Evolutionary conservation across 139 green algal species (phyloP), one percentile per base, ranked within the genome.

Genomic region (Raphidocelis subcapitata): DNA sequence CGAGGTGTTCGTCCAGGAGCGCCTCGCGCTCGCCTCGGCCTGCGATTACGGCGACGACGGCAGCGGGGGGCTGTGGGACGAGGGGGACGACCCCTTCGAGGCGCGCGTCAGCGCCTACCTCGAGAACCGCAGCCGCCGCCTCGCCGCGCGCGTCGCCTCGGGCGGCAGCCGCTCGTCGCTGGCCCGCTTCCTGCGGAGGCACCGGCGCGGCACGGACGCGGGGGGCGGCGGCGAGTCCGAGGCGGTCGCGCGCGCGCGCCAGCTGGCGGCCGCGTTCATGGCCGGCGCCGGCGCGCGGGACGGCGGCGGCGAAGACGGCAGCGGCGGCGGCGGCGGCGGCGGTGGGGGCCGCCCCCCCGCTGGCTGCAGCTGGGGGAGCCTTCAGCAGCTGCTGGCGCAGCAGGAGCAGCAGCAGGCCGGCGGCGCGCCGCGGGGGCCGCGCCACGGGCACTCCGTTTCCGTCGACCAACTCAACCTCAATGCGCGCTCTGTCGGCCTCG

Each of bases 1-100:
- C 52, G 84, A 91, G 56, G 79, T 93, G 73, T 94, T 92, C 46
- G 68, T 94, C 8, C 82, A 81, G 26, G 86, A 94, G 76, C 79
- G 89, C 20, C 72, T 94, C 18, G 29, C 66, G 62, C 64, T 88
- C 74, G 79, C 78, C 3, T 64, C 83, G 21, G 56, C 70, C 33
- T 16, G 65, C 62, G 24, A 54, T 57, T 31, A 59, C 46, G n/a
- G n/a, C n/a, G 29, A 37, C 1, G 20, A 65, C 24, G 31, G 5
- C 32, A 61, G 24, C 52, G 72, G 72, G 61, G 47, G 35, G 74
- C 14, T 29, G 37, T 60, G n/a, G 44, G 44, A 35, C 31, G 62
- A 31, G 33, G 26, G 24, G 10, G 72, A 41, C 21, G 62, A 78
- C n/a, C 62, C 62, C 1, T 78, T 78, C 60, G 72, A 78, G 62